Base-by-base conservation (phyloP, 1,139 yeast genomes). In the Pichia sp. region DNA sequence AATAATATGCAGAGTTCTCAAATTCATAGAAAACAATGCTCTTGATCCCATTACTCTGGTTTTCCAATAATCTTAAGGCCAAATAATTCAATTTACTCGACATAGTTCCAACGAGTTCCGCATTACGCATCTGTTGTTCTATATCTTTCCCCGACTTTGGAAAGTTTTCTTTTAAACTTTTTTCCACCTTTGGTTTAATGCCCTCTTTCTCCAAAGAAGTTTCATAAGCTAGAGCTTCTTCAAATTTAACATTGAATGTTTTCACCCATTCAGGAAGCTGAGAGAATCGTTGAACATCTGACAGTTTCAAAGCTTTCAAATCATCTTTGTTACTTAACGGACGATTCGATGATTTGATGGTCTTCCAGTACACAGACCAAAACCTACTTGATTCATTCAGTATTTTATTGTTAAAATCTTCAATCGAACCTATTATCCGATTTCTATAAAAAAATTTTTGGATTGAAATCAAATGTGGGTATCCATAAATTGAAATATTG, bases 11-110 rank as follows among this genome's bases (percentile, higher is more conserved):
- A 46, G 77, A 71, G 49, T 80, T 85, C 55, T 79, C 85, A 56
- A 76, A 78, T 48, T 81, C 86, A 55, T 75, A 81, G 53, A 81
- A 81, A 0, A 81, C 76, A 31, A 81, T 65, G 4, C 82, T 74
- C 49, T 80, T 80, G 18, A 69, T 54, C 2, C 64, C 66, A 4
- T 54, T 49, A 20, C 56, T 56, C 44, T 73, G 74, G 48, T 75
- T 73, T 42, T 76, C 79, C 21, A 77, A 55, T 17, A 80, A 51
- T 41, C 75, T 63, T 17, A 78, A 64, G 0, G 74, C 66, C 45
- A 80, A 60, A 48, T 80, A 80, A 5, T 84, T 74, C 14, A 80
- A 58, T 52, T 80, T 80, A 0, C 79, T 62, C 0, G 84, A 78
- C 0, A 79, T 72, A 0, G 84, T 74, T 1, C 84, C 84, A 15